phyloP scores from a whole-genome alignment of 2,329 filamentous ascomycete genomes.

The Colletotrichum costaricense region DNA sequence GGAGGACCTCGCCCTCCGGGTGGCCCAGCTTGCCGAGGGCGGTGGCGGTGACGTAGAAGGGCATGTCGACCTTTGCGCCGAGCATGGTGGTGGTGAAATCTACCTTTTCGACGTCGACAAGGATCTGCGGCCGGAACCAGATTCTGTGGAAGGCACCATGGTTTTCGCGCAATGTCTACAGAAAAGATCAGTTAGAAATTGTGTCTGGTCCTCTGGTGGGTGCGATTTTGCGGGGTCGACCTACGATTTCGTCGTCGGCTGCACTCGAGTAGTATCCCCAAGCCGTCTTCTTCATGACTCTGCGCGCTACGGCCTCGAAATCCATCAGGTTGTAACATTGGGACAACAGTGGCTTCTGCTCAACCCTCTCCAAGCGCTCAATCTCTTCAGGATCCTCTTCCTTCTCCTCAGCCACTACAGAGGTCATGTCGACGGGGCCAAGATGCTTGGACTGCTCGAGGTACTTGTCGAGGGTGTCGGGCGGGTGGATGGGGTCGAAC shows the following conservation, averaged over 20 bases:
- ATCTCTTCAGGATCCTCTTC: slow-evolving; percentile 71
- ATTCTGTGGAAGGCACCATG: slow-evolving; percentile 96
- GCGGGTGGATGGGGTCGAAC: slow-evolving; percentile 89
- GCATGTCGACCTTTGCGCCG: slow-evolving; percentile 83
- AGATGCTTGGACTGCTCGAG: slow-evolving; percentile 88
- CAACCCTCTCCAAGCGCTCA: slow-evolving; percentile 79
- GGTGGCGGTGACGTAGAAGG: slow-evolving; percentile 97
- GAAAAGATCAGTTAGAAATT: slow-evolving; percentile 37
- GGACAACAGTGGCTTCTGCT: slow-evolving; percentile 80
- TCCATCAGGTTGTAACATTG: slow-evolving; percentile 96
- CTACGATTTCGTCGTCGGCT: slow-evolving; percentile 87
- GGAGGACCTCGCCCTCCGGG: slow-evolving; percentile 90
- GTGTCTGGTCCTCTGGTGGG: not conserved
- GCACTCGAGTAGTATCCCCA: slow-evolving; percentile 99
- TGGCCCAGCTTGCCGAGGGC: slow-evolving; percentile 95
- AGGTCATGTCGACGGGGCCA: slow-evolving; percentile 89
- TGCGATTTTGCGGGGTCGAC: slow-evolving; percentile 40
- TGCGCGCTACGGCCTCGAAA: slow-evolving; percentile 91
- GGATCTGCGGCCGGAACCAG: slow-evolving; percentile 91
- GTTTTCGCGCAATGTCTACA: slow-evolving; percentile 91
- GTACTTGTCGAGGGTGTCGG: slow-evolving; percentile 88
- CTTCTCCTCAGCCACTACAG: slow-evolving; percentile 75
- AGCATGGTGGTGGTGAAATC: slow-evolving; percentile 95
- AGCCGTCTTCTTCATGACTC: slow-evolving; percentile 93
- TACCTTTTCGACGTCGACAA: slow-evolving; percentile 89